Conservation (phyloP, 805 yeast genomes). For the Saccharomycopsis babjevae region DNA sequence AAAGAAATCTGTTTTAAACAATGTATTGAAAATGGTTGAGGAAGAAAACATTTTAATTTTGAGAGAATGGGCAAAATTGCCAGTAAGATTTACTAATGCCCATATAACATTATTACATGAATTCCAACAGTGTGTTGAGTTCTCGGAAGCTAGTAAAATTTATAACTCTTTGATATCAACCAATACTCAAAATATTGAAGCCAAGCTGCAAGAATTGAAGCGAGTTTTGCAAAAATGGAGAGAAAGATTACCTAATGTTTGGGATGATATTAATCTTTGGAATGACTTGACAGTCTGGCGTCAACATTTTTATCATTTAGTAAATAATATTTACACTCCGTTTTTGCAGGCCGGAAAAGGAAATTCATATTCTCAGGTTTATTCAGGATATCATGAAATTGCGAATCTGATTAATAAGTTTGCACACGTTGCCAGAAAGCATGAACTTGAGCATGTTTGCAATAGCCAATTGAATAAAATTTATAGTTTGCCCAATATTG, state of each 20-base stretch:
- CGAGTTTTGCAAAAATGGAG: slow-evolving; percentile 96
- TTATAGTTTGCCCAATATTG: slow-evolving; percentile 92
- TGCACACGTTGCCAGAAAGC: slow-evolving; percentile 97
- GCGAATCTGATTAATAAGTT: slow-evolving; percentile 98
- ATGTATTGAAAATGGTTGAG: slow-evolving; percentile 78
- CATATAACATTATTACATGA: slow-evolving; percentile 86
- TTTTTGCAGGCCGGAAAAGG: slow-evolving; percentile 65
- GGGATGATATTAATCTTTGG: slow-evolving; percentile 99
- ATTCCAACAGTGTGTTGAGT: slow-evolving; percentile 95
- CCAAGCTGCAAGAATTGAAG: slow-evolving; percentile 87
- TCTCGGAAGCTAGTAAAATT: slow-evolving; percentile 93
- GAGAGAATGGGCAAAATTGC: slow-evolving; percentile 88
- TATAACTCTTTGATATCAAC: slow-evolving; percentile 82
- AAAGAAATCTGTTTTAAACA: slow-evolving; percentile 76
- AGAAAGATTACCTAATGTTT: slow-evolving; percentile 87
- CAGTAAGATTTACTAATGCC: slow-evolving; percentile 62
- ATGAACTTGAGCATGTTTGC: slow-evolving; percentile 94
- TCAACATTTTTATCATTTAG: slow-evolving; percentile 94
- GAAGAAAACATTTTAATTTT: slow-evolving; percentile 92
- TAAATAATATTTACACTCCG: slow-evolving; percentile 89
- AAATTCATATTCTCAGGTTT: slow-evolving; percentile 84
- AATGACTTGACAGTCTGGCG: slow-evolving; percentile 97
- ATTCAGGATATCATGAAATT: slow-evolving; percentile 95
- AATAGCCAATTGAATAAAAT: slow-evolving; percentile 85
- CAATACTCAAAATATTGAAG: slow-evolving; percentile 84